Evolutionary conservation across 495 filamentous ascomycete species (phyloP), one percentile per base, ranked within the genome.

Genomic region (Trypethelium eluteriae): DNA sequence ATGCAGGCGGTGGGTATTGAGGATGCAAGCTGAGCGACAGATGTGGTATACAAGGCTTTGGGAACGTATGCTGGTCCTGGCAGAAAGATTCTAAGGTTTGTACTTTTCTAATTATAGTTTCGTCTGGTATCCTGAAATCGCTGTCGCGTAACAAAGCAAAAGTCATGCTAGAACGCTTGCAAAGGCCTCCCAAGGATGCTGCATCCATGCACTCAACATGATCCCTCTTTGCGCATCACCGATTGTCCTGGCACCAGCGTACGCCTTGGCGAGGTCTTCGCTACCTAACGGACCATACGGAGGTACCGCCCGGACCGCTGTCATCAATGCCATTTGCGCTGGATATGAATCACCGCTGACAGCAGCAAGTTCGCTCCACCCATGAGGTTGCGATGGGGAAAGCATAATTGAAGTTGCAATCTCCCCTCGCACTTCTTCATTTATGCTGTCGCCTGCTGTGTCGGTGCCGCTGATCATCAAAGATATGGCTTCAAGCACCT

Each of bases 141-240:
- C 18, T 7, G 53, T 35, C 32, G 18, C 32, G 11, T 7, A 9
- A 18, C 7, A 36, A 14, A 16, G 32, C 38, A 63, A 9, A 5
- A 41, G 14, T 62, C 63, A 39, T 38, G 39, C 59, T 34, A 70
- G 18, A 9, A 41, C 57, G 18, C 73, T 69, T 38, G 25, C 64
- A 46, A 83, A 67, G 4, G 71, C 79, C 46, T 79, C 76, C 92
- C 92, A 96, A 4, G 88, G 88, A 35, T 76, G 75, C 46, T 68
- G 74, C 62, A 73, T 80, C 92, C 91, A 97, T 35, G 94, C 95
- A 38, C 93, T 88, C 62, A 94, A 71, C 80, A 94, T 84, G 63
- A 94, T 81, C 39, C 88, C 88, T 67, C 82, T 82, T 76, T 96
- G 87, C 34, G 89, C 88, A 79, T 94, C 90, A 41, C 81, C 81